A percentile compares a stretch with the other conserved stretches of the same genome.
Evolutionary conservation across 2,329 filamentous ascomycete species (phyloP).

Genomic region (Bimuria novae-zelandiae): DNA sequence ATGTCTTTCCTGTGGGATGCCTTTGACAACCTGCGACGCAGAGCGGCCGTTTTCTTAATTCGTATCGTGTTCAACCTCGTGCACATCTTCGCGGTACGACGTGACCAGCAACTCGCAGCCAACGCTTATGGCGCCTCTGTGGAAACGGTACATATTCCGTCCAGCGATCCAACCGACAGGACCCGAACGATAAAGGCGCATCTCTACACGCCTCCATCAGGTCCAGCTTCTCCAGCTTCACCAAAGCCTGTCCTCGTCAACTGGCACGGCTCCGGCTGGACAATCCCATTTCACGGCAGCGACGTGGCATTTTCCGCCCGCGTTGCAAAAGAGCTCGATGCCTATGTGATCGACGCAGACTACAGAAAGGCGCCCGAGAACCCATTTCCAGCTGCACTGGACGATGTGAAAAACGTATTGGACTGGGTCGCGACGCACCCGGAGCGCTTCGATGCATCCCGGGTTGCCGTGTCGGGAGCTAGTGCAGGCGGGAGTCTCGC

Average conservation of each 20-base stretch:
- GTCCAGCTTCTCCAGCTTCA: constrained; percentile 2
- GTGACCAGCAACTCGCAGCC: background rate
- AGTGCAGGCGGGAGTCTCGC: constrained; percentile 49
- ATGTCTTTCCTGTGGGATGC: too few relatives aligned
- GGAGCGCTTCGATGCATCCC: constrained; percentile 32
- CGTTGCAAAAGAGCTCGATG: constrained; percentile 31
- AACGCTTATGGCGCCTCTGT: background rate
- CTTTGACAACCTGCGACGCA: too few relatives aligned
- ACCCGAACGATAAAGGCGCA: constrained; percentile 14
- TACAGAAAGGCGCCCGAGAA: constrained; percentile 49
- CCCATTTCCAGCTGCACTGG: constrained; percentile 44
- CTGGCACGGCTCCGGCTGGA: constrained; percentile 42
- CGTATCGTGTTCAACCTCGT: too few relatives aligned
- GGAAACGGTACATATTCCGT: background rate
- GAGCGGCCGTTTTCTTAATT: too few relatives aligned
- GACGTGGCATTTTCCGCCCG: constrained; percentile 47
- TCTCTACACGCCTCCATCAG: constrained; percentile 22
- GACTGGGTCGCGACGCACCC: constrained; percentile 37
- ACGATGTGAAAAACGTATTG: constrained; percentile 45
- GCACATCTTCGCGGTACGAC: background rate
- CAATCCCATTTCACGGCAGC: constrained; percentile 44
- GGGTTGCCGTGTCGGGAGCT: constrained; percentile 46
- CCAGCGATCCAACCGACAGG: background rate
- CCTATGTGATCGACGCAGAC: constrained; percentile 43
- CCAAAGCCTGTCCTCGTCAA: constrained; percentile 38